phyloP scores from a whole-genome alignment of 441 rosid species.

The Gossypium davidsonii region DNA sequence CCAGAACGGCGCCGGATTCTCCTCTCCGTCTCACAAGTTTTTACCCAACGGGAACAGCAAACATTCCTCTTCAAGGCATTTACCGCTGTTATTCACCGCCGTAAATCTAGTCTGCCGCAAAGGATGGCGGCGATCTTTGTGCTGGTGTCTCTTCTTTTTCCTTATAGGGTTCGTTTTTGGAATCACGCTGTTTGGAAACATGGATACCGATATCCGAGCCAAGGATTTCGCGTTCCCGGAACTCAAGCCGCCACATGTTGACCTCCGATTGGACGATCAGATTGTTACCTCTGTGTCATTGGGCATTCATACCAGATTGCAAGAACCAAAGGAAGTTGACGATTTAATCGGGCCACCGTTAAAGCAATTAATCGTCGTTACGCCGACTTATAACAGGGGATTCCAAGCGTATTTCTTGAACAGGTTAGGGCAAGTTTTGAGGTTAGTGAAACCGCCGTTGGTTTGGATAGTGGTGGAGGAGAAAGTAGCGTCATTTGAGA shows the following conservation, averaged over 20 bases:
- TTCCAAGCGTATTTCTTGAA: slow-evolving; percentile 69
- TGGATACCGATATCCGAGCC: slow-evolving; percentile 32
- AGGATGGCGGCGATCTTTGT: slow-evolving; percentile 57
- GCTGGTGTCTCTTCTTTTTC: slow-evolving; percentile 54
- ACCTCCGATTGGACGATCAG: slow-evolving; percentile 31
- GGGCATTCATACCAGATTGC: slow-evolving; percentile 23
- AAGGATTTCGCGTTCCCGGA: slow-evolving; percentile 52
- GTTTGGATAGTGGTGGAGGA: slow-evolving; percentile 91
- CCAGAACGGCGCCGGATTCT: slow-evolving; percentile 35
- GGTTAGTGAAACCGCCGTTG: slow-evolving; percentile 77
- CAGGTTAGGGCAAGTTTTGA: slow-evolving; percentile 68
- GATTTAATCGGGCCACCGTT: slow-evolving; percentile 36
- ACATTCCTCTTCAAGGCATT: slow-evolving; percentile 24
- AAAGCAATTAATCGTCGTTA: slow-evolving; percentile 74
- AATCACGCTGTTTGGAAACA: slow-evolving; percentile 50
- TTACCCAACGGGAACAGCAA: slow-evolving; percentile 31
- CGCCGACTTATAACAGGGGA: slow-evolving; percentile 86
- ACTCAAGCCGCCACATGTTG: slow-evolving; percentile 50
- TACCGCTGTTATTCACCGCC: slow-evolving; percentile 21
- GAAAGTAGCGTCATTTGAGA: slow-evolving; percentile 63
- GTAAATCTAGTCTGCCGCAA: slow-evolving; percentile 26
- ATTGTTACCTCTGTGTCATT: slow-evolving; percentile 33
- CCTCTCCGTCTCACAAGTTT: slow-evolving; percentile 36
- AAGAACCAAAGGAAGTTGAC: slow-evolving; percentile 7
- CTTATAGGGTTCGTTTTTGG: slow-evolving; percentile 58